Base-by-base conservation (phyloP, 2,329 filamentous ascomycete genomes). In the Pseudogymnoascus sp. region DNA sequence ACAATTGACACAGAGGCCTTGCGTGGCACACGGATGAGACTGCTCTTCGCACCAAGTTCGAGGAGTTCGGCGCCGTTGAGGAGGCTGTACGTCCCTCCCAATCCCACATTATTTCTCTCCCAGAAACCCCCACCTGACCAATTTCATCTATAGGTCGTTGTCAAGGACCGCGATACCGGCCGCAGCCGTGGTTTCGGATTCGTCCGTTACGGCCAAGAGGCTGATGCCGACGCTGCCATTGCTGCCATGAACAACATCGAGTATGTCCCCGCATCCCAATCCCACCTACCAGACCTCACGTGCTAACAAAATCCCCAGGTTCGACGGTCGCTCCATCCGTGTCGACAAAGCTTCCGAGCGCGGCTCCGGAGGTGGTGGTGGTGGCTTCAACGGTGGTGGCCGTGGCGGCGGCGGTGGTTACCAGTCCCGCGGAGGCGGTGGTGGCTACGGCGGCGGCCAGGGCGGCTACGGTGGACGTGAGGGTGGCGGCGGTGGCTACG, bases 151-250 rank as follows among this genome's bases (percentile, higher is more conserved):
- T 73, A 97, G 93, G 90, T 96, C 67, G 93, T 99, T 70, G 93
- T 97, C 72, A 97, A 96, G 81, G 93, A 99, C 77, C 91, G 93
- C 73, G 93, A 97, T 75, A 97, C 93, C 73, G 90, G 91, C 72
- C 91, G 93, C 76, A 97, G 93, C 82, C 91, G 95, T 76, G 95
- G 95, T 65, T 99, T 97, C 76, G 95, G 95, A 59, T 97, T 97
- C 76, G 93, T 99, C 67, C 90, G 93, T 71, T 99, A 93, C 78
- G 79, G 85, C 61, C 85, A 86, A 68, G 90, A 93, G 68, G 78
- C 81, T 53, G 89, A 93, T 76, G 90, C 91, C 66, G 86, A 92
- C 72, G 82, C 82, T 68, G 91, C 91, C 47, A 93, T 93, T 75
- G 76, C 81, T 53, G 80, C 80, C 68, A 93, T 95, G 90, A 93